Base-by-base conservation (phyloP, 1,139 yeast species). In the Candida albicans region DNA sequence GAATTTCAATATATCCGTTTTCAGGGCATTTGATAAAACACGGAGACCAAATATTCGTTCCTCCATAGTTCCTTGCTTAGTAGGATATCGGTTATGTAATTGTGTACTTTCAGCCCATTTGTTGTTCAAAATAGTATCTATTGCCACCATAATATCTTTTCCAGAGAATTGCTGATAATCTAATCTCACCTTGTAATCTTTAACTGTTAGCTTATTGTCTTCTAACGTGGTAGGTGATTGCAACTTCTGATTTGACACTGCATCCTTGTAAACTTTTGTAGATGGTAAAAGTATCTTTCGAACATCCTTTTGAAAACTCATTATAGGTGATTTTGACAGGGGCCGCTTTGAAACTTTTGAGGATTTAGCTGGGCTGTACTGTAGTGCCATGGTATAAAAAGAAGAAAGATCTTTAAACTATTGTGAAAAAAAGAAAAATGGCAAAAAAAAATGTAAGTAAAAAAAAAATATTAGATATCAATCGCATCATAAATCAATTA, bases 281-380 rank as follows among this genome's bases (percentile, higher is more conserved):
- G 67, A 52, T 4, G 71, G 69, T 13, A 37, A 25, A 33, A 67
- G 46, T 8, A 58, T 44, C 30, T 52, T 56, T 49, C 62, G 65
- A 12, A 62, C 46, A 32, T 55, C 58, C 26, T 54, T 55, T 44
- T 52, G 57, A 37, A 52, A 53, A 41, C 58, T 57, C 51, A 59
- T 62, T 13, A 59, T 52, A 5, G 68, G 65, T 1, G 66, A 58
- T 30, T 49, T 50, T 40, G 52, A 46, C 42, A 48, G 40, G 26
- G 50, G 39, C 26, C 33, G 35, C 29, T 40, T 47, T 10, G 59
- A 46, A 12, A 72, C 63, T 18, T 59, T 56, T 0, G 77, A 71
- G 33, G 77, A 67, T 47, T 58, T 67, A 3, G 79, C 76, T 1
- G 78, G 77, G 43, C 71, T 68, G 45, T 64, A 72, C 39, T 68